Conservation (phyloP, 1,284 basidiomycete species). For the Sporisorium exsertum region DNA sequence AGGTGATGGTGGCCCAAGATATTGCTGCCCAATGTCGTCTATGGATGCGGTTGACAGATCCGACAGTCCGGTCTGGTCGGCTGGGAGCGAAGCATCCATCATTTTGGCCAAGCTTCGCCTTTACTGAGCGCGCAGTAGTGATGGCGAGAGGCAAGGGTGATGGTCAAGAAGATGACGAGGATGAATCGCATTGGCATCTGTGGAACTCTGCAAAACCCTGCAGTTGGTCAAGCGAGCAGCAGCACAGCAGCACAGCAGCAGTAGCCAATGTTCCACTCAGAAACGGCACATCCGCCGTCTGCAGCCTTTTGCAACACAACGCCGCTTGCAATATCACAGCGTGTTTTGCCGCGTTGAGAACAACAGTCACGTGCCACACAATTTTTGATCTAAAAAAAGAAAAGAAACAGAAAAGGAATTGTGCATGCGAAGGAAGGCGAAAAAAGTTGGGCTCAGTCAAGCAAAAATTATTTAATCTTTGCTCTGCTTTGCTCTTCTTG, state of each 20-base stretch:
- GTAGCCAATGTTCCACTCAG: background rate
- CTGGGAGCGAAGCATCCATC: constrained; percentile 22
- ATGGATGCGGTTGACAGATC: constrained; percentile 40
- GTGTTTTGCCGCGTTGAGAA: constrained; percentile 36
- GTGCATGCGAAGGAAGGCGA: background rate
- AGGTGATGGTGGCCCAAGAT: constrained; percentile 13
- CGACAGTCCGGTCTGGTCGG: constrained; percentile 39
- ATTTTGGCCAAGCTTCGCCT: background rate
- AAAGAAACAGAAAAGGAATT: constrained; percentile 7
- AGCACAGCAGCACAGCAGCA: no score
- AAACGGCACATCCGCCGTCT: background rate
- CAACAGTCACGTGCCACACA: constrained; percentile 23
- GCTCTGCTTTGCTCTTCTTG: background rate
- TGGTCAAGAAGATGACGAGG: constrained; percentile 1
- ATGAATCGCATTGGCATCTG: background rate
- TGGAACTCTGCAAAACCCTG: constrained; percentile 28
- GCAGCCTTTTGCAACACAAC: background rate
- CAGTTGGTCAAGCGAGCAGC: constrained; percentile 1
- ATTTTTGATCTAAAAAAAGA: constrained; percentile 3
- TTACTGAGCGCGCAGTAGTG: background rate
- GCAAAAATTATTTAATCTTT: constrained; percentile 7
- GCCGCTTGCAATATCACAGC: background rate
- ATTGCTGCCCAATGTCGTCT: constrained; percentile 8
- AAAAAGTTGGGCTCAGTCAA: background rate
- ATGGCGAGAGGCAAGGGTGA: background rate